Evolutionary conservation across 176 grass and related monocot genomes (phyloP).

Genomic region (bread wheat (Triticum aestivum)): DNA sequence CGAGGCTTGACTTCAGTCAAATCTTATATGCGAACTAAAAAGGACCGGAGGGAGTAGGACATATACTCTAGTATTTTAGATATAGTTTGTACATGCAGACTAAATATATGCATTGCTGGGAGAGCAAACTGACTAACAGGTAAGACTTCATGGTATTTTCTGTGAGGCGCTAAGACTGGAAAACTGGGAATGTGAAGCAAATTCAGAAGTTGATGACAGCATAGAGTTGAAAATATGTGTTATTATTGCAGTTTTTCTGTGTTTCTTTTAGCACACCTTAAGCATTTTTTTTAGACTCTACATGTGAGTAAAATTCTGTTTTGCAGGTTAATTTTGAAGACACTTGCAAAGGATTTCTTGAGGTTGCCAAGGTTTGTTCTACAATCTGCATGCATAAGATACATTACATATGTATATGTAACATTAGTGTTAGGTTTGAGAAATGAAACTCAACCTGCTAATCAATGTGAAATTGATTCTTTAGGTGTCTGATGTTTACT

Average conservation of each 20-base stretch:
- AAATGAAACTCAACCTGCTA: constrained; percentile 7
- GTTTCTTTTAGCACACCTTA: constrained; percentile 5
- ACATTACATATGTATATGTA: constrained; percentile 18
- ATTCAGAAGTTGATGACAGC: neutral
- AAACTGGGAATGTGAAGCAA: neutral
- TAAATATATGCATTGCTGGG: neutral
- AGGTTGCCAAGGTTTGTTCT: constrained; percentile 95
- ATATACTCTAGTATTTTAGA: constrained; percentile 12
- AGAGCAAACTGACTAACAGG: constrained; percentile 1
- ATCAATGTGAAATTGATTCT: constrained; percentile 16
- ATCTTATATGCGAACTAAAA: too few species aligned
- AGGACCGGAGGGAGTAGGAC: neutral
- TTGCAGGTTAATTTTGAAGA: constrained; percentile 99
- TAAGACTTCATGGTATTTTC: constrained; percentile 21
- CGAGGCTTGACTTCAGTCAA: too few species aligned
- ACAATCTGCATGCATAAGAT: constrained; percentile 34
- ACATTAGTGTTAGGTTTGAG: constrained; percentile 24
- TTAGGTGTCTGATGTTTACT: neutral
- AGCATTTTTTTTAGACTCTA: constrained; percentile 21
- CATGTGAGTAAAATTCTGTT: constrained; percentile 12
- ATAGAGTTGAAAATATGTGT: constrained; percentile 23
- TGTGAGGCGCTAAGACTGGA: neutral
- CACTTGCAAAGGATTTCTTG: constrained; percentile 99
- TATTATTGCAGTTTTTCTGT: constrained; percentile 3
- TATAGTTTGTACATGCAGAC: neutral